Percentiles rank a stretch among this genome's conserved stretches.
phyloP scores from a whole-genome alignment of 306 rosid genomes.

The Cicer pinnatifidum region DNA sequence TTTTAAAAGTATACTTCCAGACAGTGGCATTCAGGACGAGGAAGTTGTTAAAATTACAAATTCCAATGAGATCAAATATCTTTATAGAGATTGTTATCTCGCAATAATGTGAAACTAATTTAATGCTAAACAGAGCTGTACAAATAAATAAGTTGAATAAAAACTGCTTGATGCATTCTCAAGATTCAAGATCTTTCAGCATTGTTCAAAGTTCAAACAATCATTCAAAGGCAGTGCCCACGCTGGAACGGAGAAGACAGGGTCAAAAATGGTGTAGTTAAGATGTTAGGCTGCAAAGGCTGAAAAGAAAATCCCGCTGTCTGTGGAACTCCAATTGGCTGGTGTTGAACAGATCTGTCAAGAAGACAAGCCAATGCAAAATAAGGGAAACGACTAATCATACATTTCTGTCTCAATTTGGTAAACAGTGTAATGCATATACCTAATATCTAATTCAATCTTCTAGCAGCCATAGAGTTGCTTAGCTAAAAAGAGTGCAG shows the following conservation, averaged over 20 bases:
- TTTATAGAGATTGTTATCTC: slow-evolving; percentile 34
- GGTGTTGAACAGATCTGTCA: slow-evolving; percentile 73
- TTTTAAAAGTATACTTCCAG: too few relatives aligned
- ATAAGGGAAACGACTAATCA: slow-evolving; percentile 8
- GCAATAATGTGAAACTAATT: slow-evolving; percentile 42
- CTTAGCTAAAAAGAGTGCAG: too few relatives aligned
- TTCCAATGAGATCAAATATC: slow-evolving; percentile 25
- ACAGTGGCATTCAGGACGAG: too few relatives aligned
- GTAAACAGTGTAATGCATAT: neutral
- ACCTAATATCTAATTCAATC: slow-evolving; percentile 1
- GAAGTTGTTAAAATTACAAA: neutral
- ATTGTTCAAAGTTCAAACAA: slow-evolving; percentile 33
- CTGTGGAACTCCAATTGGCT: slow-evolving; percentile 62
- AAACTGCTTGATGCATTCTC: slow-evolving; percentile 38
- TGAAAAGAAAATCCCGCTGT: slow-evolving; percentile 72
- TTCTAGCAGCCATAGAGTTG: too few relatives aligned
- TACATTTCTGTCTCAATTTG: neutral
- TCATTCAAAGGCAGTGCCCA: slow-evolving; percentile 64
- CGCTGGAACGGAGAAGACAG: slow-evolving; percentile 68
- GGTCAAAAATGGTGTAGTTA: slow-evolving; percentile 65
- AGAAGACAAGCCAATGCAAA: slow-evolving; percentile 8
- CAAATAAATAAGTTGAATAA: slow-evolving; percentile 37
- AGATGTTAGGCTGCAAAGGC: slow-evolving; percentile 78
- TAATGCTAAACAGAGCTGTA: slow-evolving; percentile 43
- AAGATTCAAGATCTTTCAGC: slow-evolving; percentile 35